Evolutionary conservation across 768 basidiomycete genomes (phyloP).

Genomic region (Russula sp.): DNA sequence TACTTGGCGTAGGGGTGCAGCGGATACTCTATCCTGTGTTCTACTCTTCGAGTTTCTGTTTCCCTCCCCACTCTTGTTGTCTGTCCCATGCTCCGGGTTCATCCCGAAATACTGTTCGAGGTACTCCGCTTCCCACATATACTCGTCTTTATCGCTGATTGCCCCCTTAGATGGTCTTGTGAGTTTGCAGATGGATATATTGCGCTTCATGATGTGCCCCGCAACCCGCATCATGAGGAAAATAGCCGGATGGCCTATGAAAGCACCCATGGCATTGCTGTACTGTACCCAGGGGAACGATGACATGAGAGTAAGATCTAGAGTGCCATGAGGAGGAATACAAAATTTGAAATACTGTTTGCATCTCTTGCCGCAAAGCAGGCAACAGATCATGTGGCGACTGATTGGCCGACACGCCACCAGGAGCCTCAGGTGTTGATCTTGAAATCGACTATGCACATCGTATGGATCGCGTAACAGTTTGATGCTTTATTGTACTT

Average conservation of each 20-base stretch:
- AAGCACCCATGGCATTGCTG: background rate
- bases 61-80: slow-evolving; percentile 59
- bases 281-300: background rate
- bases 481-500: background rate
- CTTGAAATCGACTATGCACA: slow-evolving; percentile 3
- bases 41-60: slow-evolving; percentile 65
- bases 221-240: background rate
- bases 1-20: slow-evolving; percentile 45
- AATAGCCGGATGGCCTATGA: background rate
- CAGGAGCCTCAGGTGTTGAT: background rate
- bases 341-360: background rate
- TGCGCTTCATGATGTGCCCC: slow-evolving; percentile 32
- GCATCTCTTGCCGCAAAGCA: background rate
- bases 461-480: slow-evolving; percentile 3
- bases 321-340: background rate
- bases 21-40: slow-evolving; percentile 46
- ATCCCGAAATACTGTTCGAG: slow-evolving; percentile 41
- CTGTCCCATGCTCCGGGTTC: slow-evolving; percentile 61
- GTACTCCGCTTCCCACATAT: slow-evolving; percentile 41
- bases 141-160: slow-evolving; percentile 62
- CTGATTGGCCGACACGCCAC: background rate
- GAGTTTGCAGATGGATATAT: slow-evolving; percentile 43
- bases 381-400: slow-evolving; percentile 12
- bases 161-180: slow-evolving; percentile 47
- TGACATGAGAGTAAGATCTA: background rate